Evolutionary conservation across 1,139 yeast genomes (phyloP).

Genomic region (Pichia sp.): DNA sequence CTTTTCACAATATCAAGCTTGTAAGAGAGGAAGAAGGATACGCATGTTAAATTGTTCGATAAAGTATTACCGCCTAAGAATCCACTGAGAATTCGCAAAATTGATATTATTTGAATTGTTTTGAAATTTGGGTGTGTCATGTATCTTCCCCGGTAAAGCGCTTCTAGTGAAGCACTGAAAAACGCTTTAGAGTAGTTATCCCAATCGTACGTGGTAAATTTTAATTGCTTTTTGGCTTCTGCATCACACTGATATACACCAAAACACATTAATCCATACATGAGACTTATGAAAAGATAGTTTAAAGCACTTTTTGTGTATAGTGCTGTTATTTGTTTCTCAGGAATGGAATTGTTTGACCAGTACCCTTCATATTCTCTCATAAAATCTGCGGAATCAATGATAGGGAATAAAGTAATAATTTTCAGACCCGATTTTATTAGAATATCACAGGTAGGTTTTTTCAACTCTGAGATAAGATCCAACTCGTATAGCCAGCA

Average conservation of each 20-base stretch:
- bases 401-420: slow-evolving; percentile 22
- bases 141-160: slow-evolving; percentile 35
- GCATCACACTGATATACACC: slow-evolving; percentile 34
- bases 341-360: slow-evolving; percentile 19
- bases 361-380: slow-evolving; percentile 28
- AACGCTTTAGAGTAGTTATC: slow-evolving; percentile 32
- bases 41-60: slow-evolving; percentile 30
- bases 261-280: slow-evolving; percentile 35
- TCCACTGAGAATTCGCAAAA: slow-evolving; percentile 33
- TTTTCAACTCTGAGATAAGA: slow-evolving; percentile 20
- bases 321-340: slow-evolving; percentile 24
- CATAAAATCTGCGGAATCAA: slow-evolving; percentile 22
- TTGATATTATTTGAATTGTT: slow-evolving; percentile 33
- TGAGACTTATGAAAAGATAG: slow-evolving; percentile 35
- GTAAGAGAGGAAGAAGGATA: slow-evolving; percentile 32
- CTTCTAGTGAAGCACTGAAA: slow-evolving; percentile 34
- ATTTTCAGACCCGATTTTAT: slow-evolving; percentile 22
- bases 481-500: slow-evolving; percentile 29
- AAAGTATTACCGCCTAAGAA: slow-evolving; percentile 35
- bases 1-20: slow-evolving; percentile 31
- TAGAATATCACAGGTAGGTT: slow-evolving; percentile 24
- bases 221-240: slow-evolving; percentile 24
- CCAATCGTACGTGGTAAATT: slow-evolving; percentile 26
- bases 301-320: slow-evolving; percentile 23
- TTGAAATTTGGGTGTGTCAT: slow-evolving; percentile 33